Percentiles rank a stretch among this genome's conserved stretches.
phyloP scores from a whole-genome alignment of 306 rosid species.

The Cyclanthera cordifolia region DNA sequence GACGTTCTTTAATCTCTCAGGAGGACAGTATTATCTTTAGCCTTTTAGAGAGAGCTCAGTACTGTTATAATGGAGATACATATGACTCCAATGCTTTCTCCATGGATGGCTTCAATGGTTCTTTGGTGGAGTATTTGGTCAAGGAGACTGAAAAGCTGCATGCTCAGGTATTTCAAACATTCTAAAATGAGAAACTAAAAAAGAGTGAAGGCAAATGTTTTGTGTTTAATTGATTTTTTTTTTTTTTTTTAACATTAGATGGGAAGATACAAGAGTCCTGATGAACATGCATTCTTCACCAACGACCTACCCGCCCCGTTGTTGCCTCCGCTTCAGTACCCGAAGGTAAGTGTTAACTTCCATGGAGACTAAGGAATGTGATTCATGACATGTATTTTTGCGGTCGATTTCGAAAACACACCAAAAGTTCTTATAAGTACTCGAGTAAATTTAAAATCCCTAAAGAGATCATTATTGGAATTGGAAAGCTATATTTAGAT shows the following conservation, averaged over 20 bases:
- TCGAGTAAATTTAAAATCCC: background rate
- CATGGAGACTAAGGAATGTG: background rate
- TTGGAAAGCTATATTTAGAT: background rate
- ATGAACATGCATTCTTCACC: slow-evolving; percentile 57
- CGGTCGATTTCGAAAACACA: background rate
- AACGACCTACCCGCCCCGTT: slow-evolving; percentile 27
- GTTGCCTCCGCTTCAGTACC: slow-evolving; percentile 56
- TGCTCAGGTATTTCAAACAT: slow-evolving; percentile 33
- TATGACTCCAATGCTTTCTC: slow-evolving; percentile 40
- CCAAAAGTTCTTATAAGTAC: background rate
- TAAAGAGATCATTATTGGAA: background rate
- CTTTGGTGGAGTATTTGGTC: slow-evolving; percentile 55
- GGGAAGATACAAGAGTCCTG: slow-evolving; percentile 58
- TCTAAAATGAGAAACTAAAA: background rate
- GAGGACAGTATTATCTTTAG: slow-evolving; percentile 59
- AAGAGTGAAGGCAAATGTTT: background rate
- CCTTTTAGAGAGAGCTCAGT: slow-evolving; percentile 58
- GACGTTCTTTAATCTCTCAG: slow-evolving; percentile 40
- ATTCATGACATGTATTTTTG: background rate
- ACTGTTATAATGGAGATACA: slow-evolving; percentile 33
- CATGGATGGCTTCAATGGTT: slow-evolving; percentile 39
- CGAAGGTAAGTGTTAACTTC: slow-evolving; percentile 31
- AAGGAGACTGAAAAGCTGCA: slow-evolving; percentile 55
- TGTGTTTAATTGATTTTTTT: slow-evolving; percentile 10
- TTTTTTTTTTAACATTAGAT: slow-evolving; percentile 35